Percentiles rank a stretch among this genome's conserved stretches.
These are phyloP conservation scores for Lactuca saligna DNA, from an alignment of 129 eudicot species.

Conservation along the genomic window DNA sequence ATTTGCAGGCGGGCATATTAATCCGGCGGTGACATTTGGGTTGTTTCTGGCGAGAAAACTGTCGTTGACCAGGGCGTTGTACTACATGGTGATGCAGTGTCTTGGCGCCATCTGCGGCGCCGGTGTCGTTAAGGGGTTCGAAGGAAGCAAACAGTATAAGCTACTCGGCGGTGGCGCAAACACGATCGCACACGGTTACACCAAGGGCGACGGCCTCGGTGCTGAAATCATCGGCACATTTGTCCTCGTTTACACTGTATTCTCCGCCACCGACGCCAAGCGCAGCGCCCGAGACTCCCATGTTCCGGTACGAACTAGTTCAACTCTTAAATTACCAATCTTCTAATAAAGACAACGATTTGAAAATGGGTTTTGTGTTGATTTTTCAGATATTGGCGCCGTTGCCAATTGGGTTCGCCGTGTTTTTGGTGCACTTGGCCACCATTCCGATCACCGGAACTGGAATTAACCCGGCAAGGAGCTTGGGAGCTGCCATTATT, in stretches of 20 bases:
- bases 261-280: conserved; percentile 42
- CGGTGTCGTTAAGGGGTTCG: conserved; percentile 65
- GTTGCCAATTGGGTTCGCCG: conserved; percentile 82
- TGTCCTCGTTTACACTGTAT: conserved; percentile 79
- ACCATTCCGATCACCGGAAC: conserved; percentile 82
- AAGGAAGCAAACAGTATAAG: conserved; percentile 37
- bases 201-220: conserved; percentile 72
- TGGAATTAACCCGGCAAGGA: conserved; percentile 83
- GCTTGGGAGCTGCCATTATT: conserved; percentile 85
- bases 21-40: conserved; percentile 76
- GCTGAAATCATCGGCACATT: conserved; percentile 77
- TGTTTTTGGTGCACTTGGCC: conserved; percentile 80
- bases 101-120: conserved; percentile 87
- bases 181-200: conserved; percentile 63
- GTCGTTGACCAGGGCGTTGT: conserved; percentile 76
- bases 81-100: conserved; percentile 88
- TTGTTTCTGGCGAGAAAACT: conserved; percentile 67
- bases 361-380: not conserved
- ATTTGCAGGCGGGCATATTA: conserved; percentile 68
- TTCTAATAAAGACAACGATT: not conserved
- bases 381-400: conserved; percentile 70
- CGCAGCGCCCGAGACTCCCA: conserved; percentile 44
- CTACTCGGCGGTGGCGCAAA: conserved; percentile 71
- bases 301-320: conserved; percentile 27
- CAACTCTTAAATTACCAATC: not conserved